Evolutionary conservation across 441 rosid species (phyloP).

Genomic region (Gossypium gossypioides): DNA sequence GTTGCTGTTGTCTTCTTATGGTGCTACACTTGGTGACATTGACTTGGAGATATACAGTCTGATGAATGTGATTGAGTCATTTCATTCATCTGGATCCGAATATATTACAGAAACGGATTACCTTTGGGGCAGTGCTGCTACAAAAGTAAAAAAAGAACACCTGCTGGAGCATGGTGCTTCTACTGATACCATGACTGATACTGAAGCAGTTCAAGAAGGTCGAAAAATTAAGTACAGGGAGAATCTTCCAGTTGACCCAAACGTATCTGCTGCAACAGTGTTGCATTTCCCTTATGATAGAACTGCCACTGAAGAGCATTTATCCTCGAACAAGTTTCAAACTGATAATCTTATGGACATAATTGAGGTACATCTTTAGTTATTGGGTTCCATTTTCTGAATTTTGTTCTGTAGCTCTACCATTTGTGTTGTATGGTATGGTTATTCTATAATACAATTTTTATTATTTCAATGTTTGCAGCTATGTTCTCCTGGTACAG

Average conservation of each 20-base stretch:
- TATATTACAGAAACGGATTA: conserved; percentile 42
- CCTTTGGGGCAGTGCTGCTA: conserved; percentile 77
- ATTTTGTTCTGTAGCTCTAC: conserved; percentile 10
- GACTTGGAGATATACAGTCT: conserved; percentile 68
- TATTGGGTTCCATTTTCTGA: conserved; percentile 5
- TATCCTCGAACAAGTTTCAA: conserved; percentile 23
- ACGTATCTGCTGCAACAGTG: conserved; percentile 54
- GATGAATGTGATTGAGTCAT: conserved; percentile 52
- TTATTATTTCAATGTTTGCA: conserved; percentile 29
- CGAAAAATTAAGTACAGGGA: conserved; percentile 63
- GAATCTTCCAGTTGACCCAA: conserved; percentile 71
- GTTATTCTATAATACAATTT: conserved; percentile 8
- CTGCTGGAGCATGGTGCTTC: conserved; percentile 35
- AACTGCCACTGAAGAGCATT: conserved; percentile 25
- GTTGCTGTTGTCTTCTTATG: conserved; percentile 78
- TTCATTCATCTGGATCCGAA: conserved; percentile 29
- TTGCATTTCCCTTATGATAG: conserved; percentile 63
- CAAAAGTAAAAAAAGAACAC: conserved; percentile 45
- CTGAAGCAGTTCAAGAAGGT: conserved; percentile 40
- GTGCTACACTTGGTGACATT: conserved; percentile 65
- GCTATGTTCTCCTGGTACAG: conserved; percentile 29
- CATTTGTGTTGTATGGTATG: background rate
- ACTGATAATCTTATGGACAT: conserved; percentile 21
- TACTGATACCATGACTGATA: conserved; percentile 25
- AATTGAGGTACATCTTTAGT: conserved; percentile 29